Evolutionary conservation across 1,139 yeast genomes (phyloP).

Genomic region (Suhomyces ambrosiae): DNA sequence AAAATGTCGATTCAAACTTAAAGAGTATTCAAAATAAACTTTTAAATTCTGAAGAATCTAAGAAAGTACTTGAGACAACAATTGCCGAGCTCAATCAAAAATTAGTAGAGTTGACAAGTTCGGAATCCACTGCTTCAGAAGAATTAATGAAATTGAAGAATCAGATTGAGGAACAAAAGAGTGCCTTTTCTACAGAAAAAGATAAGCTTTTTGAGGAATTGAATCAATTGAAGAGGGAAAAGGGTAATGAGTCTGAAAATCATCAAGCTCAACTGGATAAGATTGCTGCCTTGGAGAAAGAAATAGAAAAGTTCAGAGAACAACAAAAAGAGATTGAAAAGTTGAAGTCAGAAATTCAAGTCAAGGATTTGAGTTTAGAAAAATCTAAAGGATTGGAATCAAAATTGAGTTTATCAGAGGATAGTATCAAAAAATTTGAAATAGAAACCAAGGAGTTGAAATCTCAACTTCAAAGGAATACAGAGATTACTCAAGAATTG

Average conservation of each 20-base stretch:
- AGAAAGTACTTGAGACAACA: not conserved
- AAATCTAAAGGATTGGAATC: slow-evolving; percentile 2
- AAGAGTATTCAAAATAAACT: not conserved
- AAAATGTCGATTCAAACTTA: not conserved
- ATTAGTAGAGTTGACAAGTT: not conserved
- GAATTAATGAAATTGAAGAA: not conserved
- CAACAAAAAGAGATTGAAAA: not conserved
- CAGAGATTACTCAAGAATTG: not conserved
- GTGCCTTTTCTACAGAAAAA: not conserved
- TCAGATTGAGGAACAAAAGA: not conserved
- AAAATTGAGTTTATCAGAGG: not conserved
- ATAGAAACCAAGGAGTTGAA: not conserved
- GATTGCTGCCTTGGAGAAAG: not conserved
- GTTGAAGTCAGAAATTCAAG: slow-evolving; percentile 6
- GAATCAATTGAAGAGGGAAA: not conserved
- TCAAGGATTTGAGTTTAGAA: not conserved
- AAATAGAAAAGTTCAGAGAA: not conserved
- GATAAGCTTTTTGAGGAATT: slow-evolving; percentile 8
- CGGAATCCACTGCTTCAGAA: not conserved
- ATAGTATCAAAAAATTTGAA: not conserved
- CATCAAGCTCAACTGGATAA: not conserved
- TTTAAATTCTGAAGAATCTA: not conserved
- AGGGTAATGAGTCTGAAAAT: not conserved
- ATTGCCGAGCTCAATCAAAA: not conserved
- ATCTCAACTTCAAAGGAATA: not conserved